Evolutionary conservation across 768 basidiomycete genomes (phyloP), one percentile per base, ranked within the genome.

Genomic region (Tephrocybe sp.): DNA sequence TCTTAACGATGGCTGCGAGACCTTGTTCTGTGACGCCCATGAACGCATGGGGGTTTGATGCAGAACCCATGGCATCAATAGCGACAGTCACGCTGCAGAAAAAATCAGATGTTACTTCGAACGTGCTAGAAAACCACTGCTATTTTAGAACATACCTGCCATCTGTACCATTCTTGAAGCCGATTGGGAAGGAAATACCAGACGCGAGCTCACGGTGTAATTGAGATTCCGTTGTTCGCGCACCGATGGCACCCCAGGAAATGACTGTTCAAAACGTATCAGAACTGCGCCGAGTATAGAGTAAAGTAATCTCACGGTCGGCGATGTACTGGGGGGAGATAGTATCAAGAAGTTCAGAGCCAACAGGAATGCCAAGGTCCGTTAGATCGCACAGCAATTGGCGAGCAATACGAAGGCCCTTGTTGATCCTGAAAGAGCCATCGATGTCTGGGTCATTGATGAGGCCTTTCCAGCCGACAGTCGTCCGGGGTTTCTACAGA

Each of bases 81-180:
- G 96, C 96, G 32, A 98, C 92, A 0, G 80, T 72, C 43, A 98
- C 85, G 52, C 83, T 84, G 54, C 67, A 64, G 19, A 35, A n/a
- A 16, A 14, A 9, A 38, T 17, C 49, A 38, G 30, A 16, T 30
- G 7, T 55, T 34, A 40, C 23, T 12, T 16, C n/a, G 9, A 45
- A 11, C 35, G 38, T 16, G 45, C 9, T 23, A 23, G 51, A 49
- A 7, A 8, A 42, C 10, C 13, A 38, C 45, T 5, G 3, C 5
- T 4, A 9, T 19, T 5, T 8, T 10, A 33, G 17, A 44, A 48
- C 68, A 48, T 57, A 81, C 82, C 84, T 85, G 48, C 97, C 97
- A 67, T 98, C 96, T 3, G 97, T 99, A 48, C 97, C 96, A 66
- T 99, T 99, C 72, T 99, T 99, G 85, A 99, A 99, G 8, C 93